Evolutionary conservation across 306 rosid species (phyloP), one percentile per base, ranked within the genome.

Genomic region (Crotalaria pallida): DNA sequence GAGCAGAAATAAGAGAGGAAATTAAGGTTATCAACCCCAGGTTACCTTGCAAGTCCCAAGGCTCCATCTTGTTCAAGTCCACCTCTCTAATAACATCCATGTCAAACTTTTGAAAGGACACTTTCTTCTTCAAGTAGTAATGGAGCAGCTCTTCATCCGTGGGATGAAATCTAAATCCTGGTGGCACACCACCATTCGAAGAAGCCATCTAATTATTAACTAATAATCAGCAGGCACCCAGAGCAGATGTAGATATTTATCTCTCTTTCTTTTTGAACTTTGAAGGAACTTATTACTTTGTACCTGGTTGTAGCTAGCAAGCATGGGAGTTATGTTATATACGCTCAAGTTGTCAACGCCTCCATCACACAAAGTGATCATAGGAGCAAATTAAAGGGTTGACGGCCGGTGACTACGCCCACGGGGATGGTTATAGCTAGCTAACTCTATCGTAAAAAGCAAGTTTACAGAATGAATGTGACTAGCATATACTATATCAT

Each of bases 361-460:
- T 53, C 69, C 76, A 47, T 27, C 29, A 34, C 65, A 71, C 47
- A 40, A 64, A 45, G 68, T 66, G 71, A 40, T 77, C 73, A 63
- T 71, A 61, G 80, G 53, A 82, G n/a, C n/a, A n/a, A n/a, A n/a
- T n/a, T n/a, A 53, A 79, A 82, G 80, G 78, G 91, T 88, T 93
- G 96, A 90, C 96, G 86, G 89, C 94, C 98, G 92, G 90, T 85
- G 89, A 88, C 97, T 85, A 85, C 98, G 98, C 94, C 94, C 79
- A 72, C 84, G 96, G 96, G 67, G 53, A 65, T 79, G 98, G 84
- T 79, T 86, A 85, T 88, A 87, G 97, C 88, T 85, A 87, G 72
- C 51, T 82, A 71, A 29, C 10, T 8, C 43, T 36, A 10, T 74
- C 97, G 97, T 88, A 79, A 69, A 80, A 71, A 41, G 72, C 84